Base-by-base conservation (phyloP, 202 grass and related monocot species). In the Brachypodium distachyon region DNA sequence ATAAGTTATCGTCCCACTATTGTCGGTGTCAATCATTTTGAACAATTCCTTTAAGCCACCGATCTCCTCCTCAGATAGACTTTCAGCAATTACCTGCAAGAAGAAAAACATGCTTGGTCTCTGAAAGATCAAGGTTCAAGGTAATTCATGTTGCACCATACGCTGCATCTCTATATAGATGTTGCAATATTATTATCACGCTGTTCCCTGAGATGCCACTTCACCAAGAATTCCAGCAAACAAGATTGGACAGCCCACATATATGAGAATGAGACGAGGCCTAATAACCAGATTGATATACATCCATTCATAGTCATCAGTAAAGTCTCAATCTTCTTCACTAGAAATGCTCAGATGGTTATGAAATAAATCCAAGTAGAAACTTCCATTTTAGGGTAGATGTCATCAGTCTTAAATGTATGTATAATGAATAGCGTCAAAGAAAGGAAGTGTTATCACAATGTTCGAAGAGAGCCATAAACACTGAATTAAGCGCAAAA, bases 21-120 rank as follows among this genome's bases (percentile, higher is more conserved):
- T 86, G 82, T 97, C 93, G 73, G 93, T 93, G 66, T 97, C 93
- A 0, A 97, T 97, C 90, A 93, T 93, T 82, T 93, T 93, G 83
- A 97, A 97, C 78, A 97, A 40, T 61, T 93, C 87, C 75, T 90
- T 97, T 70, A 97, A 83, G 33, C 93, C 93, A 49, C 90, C 90
- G 53, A 97, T 97, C 71, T 97, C 93, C 82, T 97, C 93, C 80
- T 97, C 93, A 62, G 93, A 97, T 27, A 97, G 70, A 57, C 83
- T 97, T 81, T 93, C 93, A 80, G 93, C 93, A 85, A 97, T 93
- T 28, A 97, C 93, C 93, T 93, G 88, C 67, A 81, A 31, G 27
- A 72, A 66, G 44, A 75, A 56, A 72, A 76, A 66, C 8, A 77
- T 69, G 41, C 26, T 38, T 73, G 52, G 37, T 72, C 38, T 57